Base-by-base conservation (phyloP, 305 asterid species). In the Plantago lanceolata region DNA sequence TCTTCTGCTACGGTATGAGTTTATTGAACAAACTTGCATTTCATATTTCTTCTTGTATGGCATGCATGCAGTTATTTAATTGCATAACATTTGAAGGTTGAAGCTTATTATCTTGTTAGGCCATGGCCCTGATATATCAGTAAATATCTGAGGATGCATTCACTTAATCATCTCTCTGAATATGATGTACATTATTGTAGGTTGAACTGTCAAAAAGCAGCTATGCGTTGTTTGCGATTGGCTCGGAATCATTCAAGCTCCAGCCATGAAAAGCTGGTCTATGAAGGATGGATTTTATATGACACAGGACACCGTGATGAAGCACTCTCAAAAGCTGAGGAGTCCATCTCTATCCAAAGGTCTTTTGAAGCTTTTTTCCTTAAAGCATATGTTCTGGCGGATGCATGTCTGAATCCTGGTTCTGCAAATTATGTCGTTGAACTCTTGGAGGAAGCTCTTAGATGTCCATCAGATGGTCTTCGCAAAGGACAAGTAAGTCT, bases 391-490 rank as follows among this genome's bases (percentile, higher is more conserved):
- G 80, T 85, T 70, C 79, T 90, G 57, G 84, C 89, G 20, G 97
- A 90, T 77, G 75, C 83, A 35, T 81, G 75, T 29, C 77, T 78
- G 2, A 84, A 88, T 74, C 65, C 83, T 13, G 89, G 86, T 55
- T 82, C 96, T 57, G 85, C 88, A 5, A 67, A 59, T 68, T 82
- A 88, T 57, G 90, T 90, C 28, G 85, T 90, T 66, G 68, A 81
- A 70, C 87, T 90, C 63, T 85, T 90, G 49, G 94, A 84, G 78
- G 96, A 90, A 79, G 95, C 97, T 73, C 95, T 90, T 57, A 83
- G 90, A 73, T 90, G 96, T 68, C 96, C 95, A 2, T 90, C 96
- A 19, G 96, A 90, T 67, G 94, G 92, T 67, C 96, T 90, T 63
- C 75, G 97, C 74, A 90, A 90, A 81, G 97, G 97, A 82, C 97